Conservation (phyloP, 176 grass and related monocot species). For the Hyparrhenia diplandra region DNA sequence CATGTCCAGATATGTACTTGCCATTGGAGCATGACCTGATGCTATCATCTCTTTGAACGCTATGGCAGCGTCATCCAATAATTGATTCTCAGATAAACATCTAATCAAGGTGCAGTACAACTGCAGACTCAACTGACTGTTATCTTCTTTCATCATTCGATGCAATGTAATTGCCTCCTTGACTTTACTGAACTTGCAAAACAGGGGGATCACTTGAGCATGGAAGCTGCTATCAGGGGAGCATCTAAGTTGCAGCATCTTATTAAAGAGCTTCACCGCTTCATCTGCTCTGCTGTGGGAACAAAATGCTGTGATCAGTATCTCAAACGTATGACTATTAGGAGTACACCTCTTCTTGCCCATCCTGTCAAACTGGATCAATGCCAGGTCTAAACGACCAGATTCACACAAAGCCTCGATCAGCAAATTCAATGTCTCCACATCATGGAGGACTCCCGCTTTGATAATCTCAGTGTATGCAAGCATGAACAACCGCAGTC, state of each 20-base stretch:
- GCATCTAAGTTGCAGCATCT: constrained; percentile 42
- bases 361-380: constrained; percentile 59
- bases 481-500: constrained; percentile 26
- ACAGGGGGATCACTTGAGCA: constrained; percentile 49
- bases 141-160: constrained; percentile 40
- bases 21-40: constrained; percentile 28
- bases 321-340: constrained; percentile 41
- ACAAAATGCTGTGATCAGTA: constrained; percentile 48
- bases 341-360: constrained; percentile 49
- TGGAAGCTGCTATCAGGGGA: constrained; percentile 40
- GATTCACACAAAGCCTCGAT: constrained; percentile 41
- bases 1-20: constrained; percentile 31
- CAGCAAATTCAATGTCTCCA: constrained; percentile 55
- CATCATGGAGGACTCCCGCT: constrained; percentile 48
- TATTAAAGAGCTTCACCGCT: constrained; percentile 29
- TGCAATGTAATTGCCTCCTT: constrained; percentile 36
- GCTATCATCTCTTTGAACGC: constrained; percentile 38
- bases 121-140: constrained; percentile 20
- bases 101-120: constrained; percentile 31
- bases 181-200: constrained; percentile 45
- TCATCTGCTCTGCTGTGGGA: constrained; percentile 38
- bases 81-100: constrained; percentile 47
- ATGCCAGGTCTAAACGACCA: constrained; percentile 39
- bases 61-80: constrained; percentile 31
- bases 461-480: constrained; percentile 55